A percentile compares a stretch with the other conserved stretches of the same genome.
Evolutionary conservation across 2,329 filamentous ascomycete species (phyloP).

Genomic region (Beauveria bassiana): DNA sequence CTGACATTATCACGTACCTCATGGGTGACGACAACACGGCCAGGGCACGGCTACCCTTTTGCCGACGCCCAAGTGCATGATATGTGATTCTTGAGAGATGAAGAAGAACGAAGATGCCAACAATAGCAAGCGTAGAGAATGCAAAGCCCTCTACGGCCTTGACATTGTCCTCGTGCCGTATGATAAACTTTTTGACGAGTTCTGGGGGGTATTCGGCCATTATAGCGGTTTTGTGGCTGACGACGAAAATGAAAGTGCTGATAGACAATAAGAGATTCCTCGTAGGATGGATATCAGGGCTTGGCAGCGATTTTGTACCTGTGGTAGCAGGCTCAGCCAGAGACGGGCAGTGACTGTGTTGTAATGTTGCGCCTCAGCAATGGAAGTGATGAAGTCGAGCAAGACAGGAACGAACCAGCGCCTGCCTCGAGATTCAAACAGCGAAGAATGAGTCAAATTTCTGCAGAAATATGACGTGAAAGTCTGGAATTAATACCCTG

Average conservation of each 20-base stretch:
- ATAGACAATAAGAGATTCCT: not conserved
- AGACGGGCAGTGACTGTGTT: not conserved
- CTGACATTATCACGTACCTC: not conserved
- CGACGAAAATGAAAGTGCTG: not conserved
- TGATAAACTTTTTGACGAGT: not conserved
- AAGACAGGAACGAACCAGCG: not conserved
- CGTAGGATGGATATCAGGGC: too few relatives aligned
- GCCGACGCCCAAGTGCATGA: not conserved
- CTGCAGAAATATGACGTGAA: not conserved
- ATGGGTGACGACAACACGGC: not conserved
- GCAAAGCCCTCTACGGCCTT: constrained; percentile 4
- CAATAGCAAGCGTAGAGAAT: not conserved
- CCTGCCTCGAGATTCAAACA: not conserved
- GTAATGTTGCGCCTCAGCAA: not conserved
- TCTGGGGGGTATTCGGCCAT: not conserved
- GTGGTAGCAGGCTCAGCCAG: not conserved
- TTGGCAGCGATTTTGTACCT: not conserved
- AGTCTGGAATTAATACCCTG: not conserved
- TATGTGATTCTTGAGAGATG: not conserved
- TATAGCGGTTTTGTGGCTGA: not conserved
- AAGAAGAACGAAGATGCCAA: not conserved
- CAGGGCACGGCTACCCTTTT: not conserved
- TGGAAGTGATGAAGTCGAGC: not conserved
- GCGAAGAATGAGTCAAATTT: not conserved
- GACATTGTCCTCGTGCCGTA: constrained; percentile 4